Percentiles rank a stretch among this genome's conserved stretches.
Conservation (phyloP, 2,329 filamentous ascomycete genomes). For the Biscogniauxia marginata region DNA sequence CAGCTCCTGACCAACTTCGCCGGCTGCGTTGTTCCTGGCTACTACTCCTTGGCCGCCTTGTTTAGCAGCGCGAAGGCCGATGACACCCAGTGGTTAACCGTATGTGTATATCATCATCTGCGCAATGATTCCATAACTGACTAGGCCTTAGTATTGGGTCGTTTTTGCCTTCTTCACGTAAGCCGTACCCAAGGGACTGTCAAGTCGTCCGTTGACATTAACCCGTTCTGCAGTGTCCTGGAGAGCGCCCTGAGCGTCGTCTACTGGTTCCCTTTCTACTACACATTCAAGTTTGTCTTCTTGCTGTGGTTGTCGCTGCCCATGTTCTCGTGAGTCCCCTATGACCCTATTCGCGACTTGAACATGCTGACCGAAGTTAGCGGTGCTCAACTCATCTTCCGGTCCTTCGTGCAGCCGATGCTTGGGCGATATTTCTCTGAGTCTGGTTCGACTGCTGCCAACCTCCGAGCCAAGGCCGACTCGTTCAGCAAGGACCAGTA, state of each 20-base stretch:
- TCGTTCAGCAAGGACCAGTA: constrained; percentile 70
- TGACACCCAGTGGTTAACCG: constrained; percentile 78
- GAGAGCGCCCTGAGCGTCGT: constrained; percentile 82
- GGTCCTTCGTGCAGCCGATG: constrained; percentile 88
- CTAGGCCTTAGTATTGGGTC: constrained; percentile 71
- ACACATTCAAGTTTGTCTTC: constrained; percentile 98
- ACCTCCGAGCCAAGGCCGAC: constrained; percentile 86
- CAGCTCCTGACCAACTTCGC: constrained; percentile 86
- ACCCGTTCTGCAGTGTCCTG: constrained; percentile 52
- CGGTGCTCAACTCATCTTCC: constrained; percentile 94
- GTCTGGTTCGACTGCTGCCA: constrained; percentile 72
- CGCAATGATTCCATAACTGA: constrained; percentile 28
- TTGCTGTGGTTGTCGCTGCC: constrained; percentile 97
- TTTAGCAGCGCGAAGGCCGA: constrained; percentile 71
- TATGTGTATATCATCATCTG: constrained; percentile 41
- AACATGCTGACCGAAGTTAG: constrained; percentile 46
- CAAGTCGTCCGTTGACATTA: constrained; percentile 8
- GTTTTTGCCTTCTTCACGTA: constrained; percentile 78
- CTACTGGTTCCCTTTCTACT: constrained; percentile 99
- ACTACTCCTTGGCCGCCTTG: constrained; percentile 79
- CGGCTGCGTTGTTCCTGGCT: constrained; percentile 78
- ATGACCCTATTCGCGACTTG: constrained; percentile 4
- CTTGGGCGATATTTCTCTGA: constrained; percentile 86
- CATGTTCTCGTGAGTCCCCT: constrained; percentile 75
- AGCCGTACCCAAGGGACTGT: constrained; percentile 25